phyloP scores from a whole-genome alignment of 2,329 filamentous ascomycete species.

The Diplocarpon mali region DNA sequence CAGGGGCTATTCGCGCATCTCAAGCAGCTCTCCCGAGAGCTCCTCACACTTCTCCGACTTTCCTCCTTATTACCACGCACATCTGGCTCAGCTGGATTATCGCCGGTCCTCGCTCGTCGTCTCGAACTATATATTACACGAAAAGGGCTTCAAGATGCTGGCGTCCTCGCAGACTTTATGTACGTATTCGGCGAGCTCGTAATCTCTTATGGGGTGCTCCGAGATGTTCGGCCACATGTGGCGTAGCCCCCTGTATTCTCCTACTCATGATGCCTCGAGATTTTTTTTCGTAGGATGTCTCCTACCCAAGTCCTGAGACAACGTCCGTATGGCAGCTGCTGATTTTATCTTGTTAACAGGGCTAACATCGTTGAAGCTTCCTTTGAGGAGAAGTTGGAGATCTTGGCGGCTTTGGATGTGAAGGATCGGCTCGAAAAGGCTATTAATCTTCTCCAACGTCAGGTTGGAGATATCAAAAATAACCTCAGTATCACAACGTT shows the following conservation, averaged over 20 bases:
- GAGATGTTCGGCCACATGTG: no score
- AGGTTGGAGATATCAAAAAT: constrained; percentile 74
- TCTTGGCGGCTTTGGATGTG: constrained; percentile 71
- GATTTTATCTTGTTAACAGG: no score
- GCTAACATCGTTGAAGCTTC: constrained; percentile 79
- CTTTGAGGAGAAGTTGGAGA: constrained; percentile 81
- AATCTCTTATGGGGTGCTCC: no score
- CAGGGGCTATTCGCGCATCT: constrained; percentile 66
- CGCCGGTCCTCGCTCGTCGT: constrained; percentile 73
- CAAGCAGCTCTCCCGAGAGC: constrained; percentile 75
- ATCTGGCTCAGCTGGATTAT: constrained; percentile 53
- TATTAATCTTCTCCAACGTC: constrained; percentile 71
- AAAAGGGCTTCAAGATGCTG: constrained; percentile 73
- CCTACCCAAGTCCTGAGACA: no score
- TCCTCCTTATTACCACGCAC: constrained; percentile 72
- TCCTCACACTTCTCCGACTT: constrained; percentile 73
- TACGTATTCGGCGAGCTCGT: no score
- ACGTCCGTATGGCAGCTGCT: no score
- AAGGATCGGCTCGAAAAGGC: constrained; percentile 71
- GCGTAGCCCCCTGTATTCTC: no score
- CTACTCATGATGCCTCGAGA: no score
- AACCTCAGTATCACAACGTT: constrained; percentile 78
- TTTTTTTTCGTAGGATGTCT: no score
- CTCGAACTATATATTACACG: constrained; percentile 79
- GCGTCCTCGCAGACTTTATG: constrained; percentile 90